Evolutionary conservation across 345 rosid species (phyloP).

Genomic region (Corymbia maculata): DNA sequence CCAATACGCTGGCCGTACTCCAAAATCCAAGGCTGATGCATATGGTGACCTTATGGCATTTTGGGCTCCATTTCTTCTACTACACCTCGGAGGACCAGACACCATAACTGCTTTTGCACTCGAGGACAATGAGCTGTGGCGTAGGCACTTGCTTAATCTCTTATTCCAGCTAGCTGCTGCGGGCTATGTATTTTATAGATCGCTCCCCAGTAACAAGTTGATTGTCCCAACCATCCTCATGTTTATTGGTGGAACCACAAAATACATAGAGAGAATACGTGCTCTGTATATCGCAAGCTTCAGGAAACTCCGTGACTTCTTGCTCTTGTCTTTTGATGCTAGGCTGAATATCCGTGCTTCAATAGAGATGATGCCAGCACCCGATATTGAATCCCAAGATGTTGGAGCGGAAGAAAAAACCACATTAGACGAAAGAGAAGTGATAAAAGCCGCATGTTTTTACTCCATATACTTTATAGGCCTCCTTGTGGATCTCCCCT

Average conservation of each 20-base stretch:
- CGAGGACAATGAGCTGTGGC: constrained; percentile 16
- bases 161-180: constrained; percentile 26
- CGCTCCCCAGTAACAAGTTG: constrained; percentile 10
- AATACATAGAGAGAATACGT: constrained; percentile 40
- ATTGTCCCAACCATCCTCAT: constrained; percentile 7
- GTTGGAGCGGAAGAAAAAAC: neutral
- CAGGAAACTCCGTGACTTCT: neutral
- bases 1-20: neutral
- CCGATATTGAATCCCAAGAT: neutral
- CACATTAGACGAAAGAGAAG: neutral
- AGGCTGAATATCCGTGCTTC: neutral
- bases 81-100: neutral
- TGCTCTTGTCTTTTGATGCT: neutral
- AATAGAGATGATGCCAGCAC: neutral
- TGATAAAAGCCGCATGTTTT: neutral
- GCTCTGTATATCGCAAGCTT: neutral
- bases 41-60: neutral
- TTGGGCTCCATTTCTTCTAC: neutral
- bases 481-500: neutral
- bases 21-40: neutral
- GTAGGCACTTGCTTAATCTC: constrained; percentile 35
- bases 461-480: neutral
- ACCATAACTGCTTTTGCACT: neutral
- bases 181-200: constrained; percentile 26
- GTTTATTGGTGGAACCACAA: constrained; percentile 35